Evolutionary conservation across 495 filamentous ascomycete genomes (phyloP), one percentile per base, ranked within the genome.

Genomic region (Penicillium mononematosum): DNA sequence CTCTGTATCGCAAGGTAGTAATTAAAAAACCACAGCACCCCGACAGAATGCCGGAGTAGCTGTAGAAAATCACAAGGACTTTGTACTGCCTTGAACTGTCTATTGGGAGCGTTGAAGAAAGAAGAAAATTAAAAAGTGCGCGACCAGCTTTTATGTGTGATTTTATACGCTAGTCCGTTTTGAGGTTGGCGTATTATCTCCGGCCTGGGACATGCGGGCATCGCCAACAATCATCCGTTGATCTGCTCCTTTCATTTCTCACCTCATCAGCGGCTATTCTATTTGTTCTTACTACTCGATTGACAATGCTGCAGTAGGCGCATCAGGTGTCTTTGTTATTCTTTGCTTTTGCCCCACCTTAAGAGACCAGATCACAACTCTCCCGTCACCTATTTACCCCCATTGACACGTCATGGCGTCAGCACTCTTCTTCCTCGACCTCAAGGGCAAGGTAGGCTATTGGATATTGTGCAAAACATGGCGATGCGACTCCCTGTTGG

Each of bases 401-500:
- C 59, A 55, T 68, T 59, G 57, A 66, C 58, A 60, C 62, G 81
- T 67, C 69, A 99, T 98, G 95, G 94, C 94, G 61, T 99, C 95
- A 52, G 95, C 95, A 43, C 70, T 99, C 70, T 99, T 99, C 83
- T 99, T 99, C 73, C 88, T 99, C 65, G 95, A 99, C 75, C 82
- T 99, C 53, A 99, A 99, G 89, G 95, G 95, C 88, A 99, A 99
- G 88, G 91, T 94, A 74, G 41, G 81, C 65, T 48, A 34, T 56
- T 36, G 12, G 19, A 16, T 10, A 24, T 25, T 27, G 29, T 50
- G 39, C n/a, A 24, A 31, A 16, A n/a, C 12, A 34, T 31, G 36
- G 48, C 11, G 27, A 44, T 25, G 2, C 16, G 16, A 20, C 16
- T 27, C 14, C 3, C 12, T 19, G 53, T 32, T 5, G 19, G 19